Evolutionary conservation across 129 eudicot genomes (phyloP).

Genomic region (Centella asiatica): DNA sequence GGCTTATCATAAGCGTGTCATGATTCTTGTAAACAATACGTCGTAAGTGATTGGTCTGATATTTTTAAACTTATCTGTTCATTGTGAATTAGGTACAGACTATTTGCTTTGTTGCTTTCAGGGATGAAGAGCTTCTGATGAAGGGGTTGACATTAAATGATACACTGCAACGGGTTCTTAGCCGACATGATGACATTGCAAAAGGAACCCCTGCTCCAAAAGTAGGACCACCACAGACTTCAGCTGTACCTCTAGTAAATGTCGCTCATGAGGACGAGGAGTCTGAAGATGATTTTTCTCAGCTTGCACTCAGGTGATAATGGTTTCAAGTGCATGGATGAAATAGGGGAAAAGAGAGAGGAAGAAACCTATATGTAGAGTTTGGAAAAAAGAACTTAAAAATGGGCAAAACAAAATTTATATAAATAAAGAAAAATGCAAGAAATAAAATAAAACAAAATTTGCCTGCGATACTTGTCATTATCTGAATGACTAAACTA

Average conservation of each 20-base stretch:
- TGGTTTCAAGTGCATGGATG: too few relatives aligned
- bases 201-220: slow-evolving; percentile 32
- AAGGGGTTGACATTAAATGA: slow-evolving; percentile 85
- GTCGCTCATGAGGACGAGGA: slow-evolving; percentile 90
- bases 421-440: too few relatives aligned
- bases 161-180: slow-evolving; percentile 72
- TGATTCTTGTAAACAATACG: slow-evolving; percentile 79
- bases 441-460: too few relatives aligned
- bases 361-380: too few relatives aligned
- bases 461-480: too few relatives aligned
- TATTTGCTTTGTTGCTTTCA: slow-evolving; percentile 11
- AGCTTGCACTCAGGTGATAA: slow-evolving; percentile 69
- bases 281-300: slow-evolving; percentile 82
- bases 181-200: slow-evolving; percentile 68
- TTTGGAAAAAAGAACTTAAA: too few relatives aligned
- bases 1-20: slow-evolving; percentile 80
- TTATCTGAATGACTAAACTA: too few relatives aligned
- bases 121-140: slow-evolving; percentile 74
- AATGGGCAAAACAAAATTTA: too few relatives aligned
- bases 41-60: slow-evolving; percentile 34
- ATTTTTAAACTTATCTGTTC: neutral
- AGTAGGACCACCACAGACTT: slow-evolving; percentile 22
- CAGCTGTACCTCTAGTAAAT: slow-evolving; percentile 65
- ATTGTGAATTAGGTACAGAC: neutral
- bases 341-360: too few relatives aligned